phyloP scores from a whole-genome alignment of 257 asterid genomes.

The Nicotiana paniculata region DNA sequence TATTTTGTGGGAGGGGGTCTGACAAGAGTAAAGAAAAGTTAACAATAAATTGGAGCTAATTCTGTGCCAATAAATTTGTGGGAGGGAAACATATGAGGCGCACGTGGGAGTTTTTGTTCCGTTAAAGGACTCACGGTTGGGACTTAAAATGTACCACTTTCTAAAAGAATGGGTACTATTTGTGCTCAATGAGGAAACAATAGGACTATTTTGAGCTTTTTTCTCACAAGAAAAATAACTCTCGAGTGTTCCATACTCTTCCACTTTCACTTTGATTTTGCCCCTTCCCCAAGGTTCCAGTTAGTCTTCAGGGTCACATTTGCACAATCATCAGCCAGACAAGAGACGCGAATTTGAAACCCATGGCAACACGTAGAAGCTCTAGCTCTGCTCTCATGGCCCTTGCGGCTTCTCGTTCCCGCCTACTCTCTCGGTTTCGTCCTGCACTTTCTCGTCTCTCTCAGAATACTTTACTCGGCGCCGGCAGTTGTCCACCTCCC shows the following conservation, averaged over 20 bases:
- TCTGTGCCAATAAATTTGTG: too few relatives aligned
- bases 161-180: too few relatives aligned
- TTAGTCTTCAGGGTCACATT: background rate
- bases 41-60: too few relatives aligned
- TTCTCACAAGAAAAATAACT: background rate
- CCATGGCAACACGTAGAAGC: constrained; percentile 11
- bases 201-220: too few relatives aligned
- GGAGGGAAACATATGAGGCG: too few relatives aligned
- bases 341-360: background rate
- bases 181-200: too few relatives aligned
- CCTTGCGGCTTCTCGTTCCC: constrained; percentile 29
- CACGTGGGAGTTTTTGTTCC: too few relatives aligned
- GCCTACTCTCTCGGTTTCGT: constrained; percentile 8
- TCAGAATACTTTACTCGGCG: constrained; percentile 13
- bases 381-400: constrained; percentile 28
- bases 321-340: background rate
- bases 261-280: background rate
- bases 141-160: too few relatives aligned
- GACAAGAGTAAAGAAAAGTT: too few relatives aligned
- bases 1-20: too few relatives aligned
- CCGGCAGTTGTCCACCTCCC: constrained; percentile 5
- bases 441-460: constrained; percentile 16
- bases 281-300: background rate
- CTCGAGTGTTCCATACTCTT: background rate
- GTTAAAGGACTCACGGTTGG: too few relatives aligned